Percentiles rank a stretch among this genome's conserved stretches.
Evolutionary conservation across 2,329 filamentous ascomycete species (phyloP).

Genomic region (Aspergillus oerlinghausenensis): DNA sequence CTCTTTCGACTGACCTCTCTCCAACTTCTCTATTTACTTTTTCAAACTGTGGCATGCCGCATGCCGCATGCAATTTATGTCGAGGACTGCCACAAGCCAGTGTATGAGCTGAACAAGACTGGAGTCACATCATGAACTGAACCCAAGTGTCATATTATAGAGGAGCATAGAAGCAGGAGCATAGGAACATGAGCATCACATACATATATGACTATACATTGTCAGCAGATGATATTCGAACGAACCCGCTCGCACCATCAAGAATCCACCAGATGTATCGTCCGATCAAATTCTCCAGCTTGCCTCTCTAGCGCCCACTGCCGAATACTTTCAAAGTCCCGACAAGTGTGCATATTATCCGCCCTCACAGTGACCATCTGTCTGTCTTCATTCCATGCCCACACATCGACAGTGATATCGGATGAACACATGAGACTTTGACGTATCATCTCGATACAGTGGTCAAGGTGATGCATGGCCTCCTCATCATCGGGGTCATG

Average conservation of each 20-base stretch:
- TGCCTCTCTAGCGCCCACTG: constrained; percentile 6
- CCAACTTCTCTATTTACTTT: no score
- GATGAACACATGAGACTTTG: constrained; percentile 16
- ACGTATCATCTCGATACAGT: constrained; percentile 13
- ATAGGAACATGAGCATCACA: no score
- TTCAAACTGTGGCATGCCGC: no score
- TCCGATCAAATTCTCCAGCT: not conserved
- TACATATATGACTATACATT: no score
- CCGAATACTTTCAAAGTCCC: constrained; percentile 12
- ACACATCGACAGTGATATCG: constrained; percentile 7
- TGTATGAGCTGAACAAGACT: no score
- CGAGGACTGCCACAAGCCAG: no score
- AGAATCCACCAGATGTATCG: not conserved
- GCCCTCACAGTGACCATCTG: not conserved
- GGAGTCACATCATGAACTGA: no score
- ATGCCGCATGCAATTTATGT: no score
- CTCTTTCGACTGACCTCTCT: no score
- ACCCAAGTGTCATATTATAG: no score
- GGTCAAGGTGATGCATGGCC: constrained; percentile 12
- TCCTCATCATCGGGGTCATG: not conserved
- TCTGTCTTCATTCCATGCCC: constrained; percentile 5
- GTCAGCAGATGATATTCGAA: no score
- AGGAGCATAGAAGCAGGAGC: no score
- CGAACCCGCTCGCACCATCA: not conserved
- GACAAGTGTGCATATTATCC: constrained; percentile 10